Evolutionary conservation across 306 rosid genomes (phyloP).

Genomic region (Malus orientalis): DNA sequence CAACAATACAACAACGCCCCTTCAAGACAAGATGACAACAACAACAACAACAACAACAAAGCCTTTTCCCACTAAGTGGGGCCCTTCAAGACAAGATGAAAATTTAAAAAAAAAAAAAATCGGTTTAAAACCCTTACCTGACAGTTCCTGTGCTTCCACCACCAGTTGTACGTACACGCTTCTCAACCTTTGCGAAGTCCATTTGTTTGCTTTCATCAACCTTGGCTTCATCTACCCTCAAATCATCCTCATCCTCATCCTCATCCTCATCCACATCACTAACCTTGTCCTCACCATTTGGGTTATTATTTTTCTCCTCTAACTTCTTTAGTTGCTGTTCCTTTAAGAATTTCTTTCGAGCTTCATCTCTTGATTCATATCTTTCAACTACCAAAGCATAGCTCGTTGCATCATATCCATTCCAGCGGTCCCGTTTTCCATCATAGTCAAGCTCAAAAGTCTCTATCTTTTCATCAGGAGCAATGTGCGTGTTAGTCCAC

Average conservation of each 20-base stretch:
- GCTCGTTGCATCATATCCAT: constrained; percentile 57
- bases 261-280: constrained; percentile 44
- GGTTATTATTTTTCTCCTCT: constrained; percentile 42
- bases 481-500: constrained; percentile 57
- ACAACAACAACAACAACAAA: too few relatives aligned
- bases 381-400: constrained; percentile 49
- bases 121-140: constrained; percentile 26
- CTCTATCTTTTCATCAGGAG: constrained; percentile 71
- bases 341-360: constrained; percentile 45
- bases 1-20: too few relatives aligned
- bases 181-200: constrained; percentile 79
- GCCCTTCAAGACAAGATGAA: not conserved
- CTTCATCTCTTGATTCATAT: constrained; percentile 60
- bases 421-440: constrained; percentile 69
- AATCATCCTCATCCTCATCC: constrained; percentile 47
- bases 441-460: constrained; percentile 65
- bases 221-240: constrained; percentile 65
- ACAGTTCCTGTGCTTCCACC: constrained; percentile 76
- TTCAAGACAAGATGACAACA: too few relatives aligned
- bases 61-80: too few relatives aligned
- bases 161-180: constrained; percentile 64
- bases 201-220: constrained; percentile 68
- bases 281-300: constrained; percentile 23
- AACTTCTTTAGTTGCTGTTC: constrained; percentile 53
- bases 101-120: too few relatives aligned